Evolutionary conservation across 495 filamentous ascomycete species (phyloP).

Genomic region (Tuber calosporum): DNA sequence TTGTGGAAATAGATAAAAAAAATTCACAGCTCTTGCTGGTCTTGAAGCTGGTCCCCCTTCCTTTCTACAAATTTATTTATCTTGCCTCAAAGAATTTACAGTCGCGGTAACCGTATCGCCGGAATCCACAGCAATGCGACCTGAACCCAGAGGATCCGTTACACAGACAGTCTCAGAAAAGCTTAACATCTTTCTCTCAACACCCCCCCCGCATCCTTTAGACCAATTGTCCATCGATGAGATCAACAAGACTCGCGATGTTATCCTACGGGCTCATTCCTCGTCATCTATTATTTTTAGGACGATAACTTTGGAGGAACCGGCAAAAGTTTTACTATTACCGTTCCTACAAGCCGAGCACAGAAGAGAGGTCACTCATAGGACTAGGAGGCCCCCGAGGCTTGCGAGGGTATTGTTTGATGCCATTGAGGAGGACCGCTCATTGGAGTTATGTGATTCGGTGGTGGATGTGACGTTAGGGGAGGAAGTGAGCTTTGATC

Average conservation of each 20-base stretch:
- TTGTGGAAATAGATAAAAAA: conserved; percentile 16
- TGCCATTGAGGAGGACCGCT: conserved; percentile 52
- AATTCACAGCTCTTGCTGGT: conserved; percentile 14
- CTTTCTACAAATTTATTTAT: conserved; percentile 19
- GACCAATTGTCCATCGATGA: conserved; percentile 42
- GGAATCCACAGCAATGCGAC: conserved; percentile 30
- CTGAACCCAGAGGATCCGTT: conserved; percentile 29
- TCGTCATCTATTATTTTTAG: conserved; percentile 46
- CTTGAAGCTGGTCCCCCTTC: conserved; percentile 9
- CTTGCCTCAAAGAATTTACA: conserved; percentile 4
- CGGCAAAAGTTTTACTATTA: conserved; percentile 47
- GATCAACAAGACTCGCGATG: conserved; percentile 35
- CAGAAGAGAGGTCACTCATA: conserved; percentile 23
- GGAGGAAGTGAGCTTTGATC: conserved; percentile 48
- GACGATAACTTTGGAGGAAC: conserved; percentile 52
- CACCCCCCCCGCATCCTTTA: conserved; percentile 38
- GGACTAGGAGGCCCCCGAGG: conserved; percentile 49
- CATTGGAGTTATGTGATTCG: conserved; percentile 56
- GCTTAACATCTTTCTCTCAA: conserved; percentile 25
- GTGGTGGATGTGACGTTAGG: conserved; percentile 54
- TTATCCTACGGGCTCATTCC: conserved; percentile 26
- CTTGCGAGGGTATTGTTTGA: conserved; percentile 62
- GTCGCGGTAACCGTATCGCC: conserved; percentile 13
- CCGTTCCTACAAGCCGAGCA: conserved; percentile 45
- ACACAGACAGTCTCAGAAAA: conserved; percentile 37